A percentile compares a stretch with the other conserved stretches of the same genome.
phyloP scores from a whole-genome alignment of 2,329 filamentous ascomycete genomes.

The Penicillium sp. region DNA sequence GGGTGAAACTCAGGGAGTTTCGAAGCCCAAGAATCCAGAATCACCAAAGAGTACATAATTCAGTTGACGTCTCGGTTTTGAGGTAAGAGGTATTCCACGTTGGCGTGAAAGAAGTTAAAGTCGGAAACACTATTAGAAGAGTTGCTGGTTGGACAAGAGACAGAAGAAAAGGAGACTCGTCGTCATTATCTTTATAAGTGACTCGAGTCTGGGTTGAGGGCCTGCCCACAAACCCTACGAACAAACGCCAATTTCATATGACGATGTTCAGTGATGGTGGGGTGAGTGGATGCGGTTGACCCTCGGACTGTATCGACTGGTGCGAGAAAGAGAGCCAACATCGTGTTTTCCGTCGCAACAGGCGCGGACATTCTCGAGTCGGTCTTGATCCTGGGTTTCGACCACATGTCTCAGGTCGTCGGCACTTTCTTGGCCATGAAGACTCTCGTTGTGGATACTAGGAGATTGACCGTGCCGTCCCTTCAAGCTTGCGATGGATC shows the following conservation, averaged over 20 bases:
- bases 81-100: background rate
- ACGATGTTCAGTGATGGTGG: slow-evolving; percentile 24
- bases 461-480: slow-evolving; percentile 42
- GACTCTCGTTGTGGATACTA: slow-evolving; percentile 42
- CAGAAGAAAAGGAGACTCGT: slow-evolving; percentile 23
- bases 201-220: slow-evolving; percentile 25
- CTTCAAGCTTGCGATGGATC: slow-evolving; percentile 52
- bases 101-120: background rate
- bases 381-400: slow-evolving; percentile 65
- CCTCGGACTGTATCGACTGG: slow-evolving; percentile 43
- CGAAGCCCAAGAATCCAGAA: background rate
- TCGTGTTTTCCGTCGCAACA: slow-evolving; percentile 93
- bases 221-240: slow-evolving; percentile 28
- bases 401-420: slow-evolving; percentile 80
- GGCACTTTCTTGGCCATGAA: slow-evolving; percentile 65
- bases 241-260: slow-evolving; percentile 14
- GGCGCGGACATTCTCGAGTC: slow-evolving; percentile 90
- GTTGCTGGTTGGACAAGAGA: slow-evolving; percentile 12
- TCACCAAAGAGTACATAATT: background rate
- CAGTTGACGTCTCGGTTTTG: background rate
- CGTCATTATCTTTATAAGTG: slow-evolving; percentile 21
- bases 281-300: slow-evolving; percentile 42
- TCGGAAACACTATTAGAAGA: slow-evolving; percentile 8
- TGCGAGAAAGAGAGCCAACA: slow-evolving; percentile 52
- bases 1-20: background rate